phyloP scores from a whole-genome alignment of 2,329 filamentous ascomycete genomes.

The Dactylella cylindrospora region DNA sequence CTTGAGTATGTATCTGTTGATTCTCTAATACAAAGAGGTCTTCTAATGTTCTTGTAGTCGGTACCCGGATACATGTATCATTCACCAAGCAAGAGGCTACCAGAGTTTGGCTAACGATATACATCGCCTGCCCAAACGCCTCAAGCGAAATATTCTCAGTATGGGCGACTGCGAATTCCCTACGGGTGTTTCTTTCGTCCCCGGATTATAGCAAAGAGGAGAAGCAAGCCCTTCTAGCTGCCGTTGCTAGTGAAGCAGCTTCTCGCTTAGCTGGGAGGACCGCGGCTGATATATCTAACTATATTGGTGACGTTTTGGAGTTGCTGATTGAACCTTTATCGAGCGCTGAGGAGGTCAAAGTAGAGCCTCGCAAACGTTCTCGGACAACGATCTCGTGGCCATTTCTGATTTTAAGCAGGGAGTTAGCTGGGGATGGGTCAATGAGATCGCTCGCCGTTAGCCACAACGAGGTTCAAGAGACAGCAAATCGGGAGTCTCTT shows the following conservation, averaged over 20 bases:
- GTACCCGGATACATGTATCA: constrained; percentile 5
- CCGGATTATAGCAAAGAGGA: neutral
- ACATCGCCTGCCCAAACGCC: constrained; percentile 6
- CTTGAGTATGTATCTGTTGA: constrained; percentile 10
- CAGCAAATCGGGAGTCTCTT: constrained; percentile 15
- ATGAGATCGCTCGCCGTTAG: constrained; percentile 1
- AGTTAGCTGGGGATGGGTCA: constrained; percentile 11
- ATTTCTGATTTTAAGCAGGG: constrained; percentile 12
- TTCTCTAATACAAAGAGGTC: neutral
- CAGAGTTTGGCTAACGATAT: constrained; percentile 21
- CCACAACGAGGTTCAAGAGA: constrained; percentile 12
- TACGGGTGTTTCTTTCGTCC: constrained; percentile 6
- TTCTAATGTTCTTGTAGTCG: constrained; percentile 16
- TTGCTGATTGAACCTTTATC: neutral
- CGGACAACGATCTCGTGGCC: constrained; percentile 5
- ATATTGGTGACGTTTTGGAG: constrained; percentile 12
- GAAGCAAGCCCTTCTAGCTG: constrained; percentile 4
- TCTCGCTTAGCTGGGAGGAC: constrained; percentile 4
- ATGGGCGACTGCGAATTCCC: constrained; percentile 1
- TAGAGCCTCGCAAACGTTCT: neutral
- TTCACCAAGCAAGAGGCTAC: constrained; percentile 21
- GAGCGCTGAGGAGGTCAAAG: neutral
- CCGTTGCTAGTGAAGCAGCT: constrained; percentile 2
- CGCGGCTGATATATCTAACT: constrained; percentile 14
- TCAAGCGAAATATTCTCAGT: constrained; percentile 6